phyloP scores from a whole-genome alignment of 768 basidiomycete genomes.

The Termitomyces sp. region DNA sequence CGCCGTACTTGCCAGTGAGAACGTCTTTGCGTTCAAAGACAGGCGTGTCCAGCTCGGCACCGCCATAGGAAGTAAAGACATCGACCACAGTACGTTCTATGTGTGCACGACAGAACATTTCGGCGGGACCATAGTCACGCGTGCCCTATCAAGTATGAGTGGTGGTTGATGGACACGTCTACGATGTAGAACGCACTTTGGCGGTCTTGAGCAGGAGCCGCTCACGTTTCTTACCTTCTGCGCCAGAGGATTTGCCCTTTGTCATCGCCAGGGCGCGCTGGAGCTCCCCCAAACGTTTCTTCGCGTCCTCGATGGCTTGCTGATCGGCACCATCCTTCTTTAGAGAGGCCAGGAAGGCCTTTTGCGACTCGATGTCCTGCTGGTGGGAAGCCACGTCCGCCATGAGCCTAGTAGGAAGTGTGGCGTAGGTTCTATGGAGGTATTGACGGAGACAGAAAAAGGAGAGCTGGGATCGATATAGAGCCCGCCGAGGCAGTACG shows the following conservation, averaged over 20 bases:
- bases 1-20: conserved; percentile 93
- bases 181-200: conserved; percentile 51
- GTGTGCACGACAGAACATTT: conserved; percentile 88
- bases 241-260: conserved; percentile 25
- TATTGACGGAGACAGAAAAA: conserved; percentile 11
- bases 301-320: conserved; percentile 49
- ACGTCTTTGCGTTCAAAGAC: conserved; percentile 98
- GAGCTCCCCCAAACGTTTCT: conserved; percentile 65
- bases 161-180: conserved; percentile 10
- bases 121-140: conserved; percentile 86
- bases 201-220: conserved; percentile 85
- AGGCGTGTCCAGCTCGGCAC: conserved; percentile 91
- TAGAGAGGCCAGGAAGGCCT: conserved; percentile 55
- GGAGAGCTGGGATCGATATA: conserved; percentile 27
- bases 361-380: conserved; percentile 51
- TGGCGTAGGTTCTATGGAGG: conserved; percentile 12
- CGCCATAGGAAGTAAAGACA: conserved; percentile 86
- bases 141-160: conserved; percentile 60
- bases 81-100: conserved; percentile 87
- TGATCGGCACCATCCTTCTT: conserved; percentile 48
- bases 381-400: conserved; percentile 33
- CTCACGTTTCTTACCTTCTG: conserved; percentile 49
- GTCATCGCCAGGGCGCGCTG: conserved; percentile 46
- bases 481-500: conserved; percentile 1
- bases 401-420: conserved; percentile 2